A percentile compares a stretch with the other conserved stretches of the same genome.
These are phyloP conservation scores for Butyriboletus loyo DNA, from an alignment of 768 basidiomycete genomes.

Conservation along the genomic window DNA sequence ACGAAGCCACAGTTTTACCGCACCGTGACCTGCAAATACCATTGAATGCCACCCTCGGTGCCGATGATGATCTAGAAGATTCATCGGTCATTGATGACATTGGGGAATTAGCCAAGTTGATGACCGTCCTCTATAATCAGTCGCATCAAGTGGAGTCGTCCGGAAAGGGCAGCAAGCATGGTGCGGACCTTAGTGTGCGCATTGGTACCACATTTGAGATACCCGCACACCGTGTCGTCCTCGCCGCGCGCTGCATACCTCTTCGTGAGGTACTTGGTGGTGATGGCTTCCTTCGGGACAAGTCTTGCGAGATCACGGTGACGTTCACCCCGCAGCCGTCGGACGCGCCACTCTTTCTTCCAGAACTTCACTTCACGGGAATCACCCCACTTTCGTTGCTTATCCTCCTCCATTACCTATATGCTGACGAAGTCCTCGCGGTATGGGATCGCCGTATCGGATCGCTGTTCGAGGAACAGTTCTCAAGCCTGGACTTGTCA, in stretches of 20 bases:
- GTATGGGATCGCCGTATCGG: conserved; percentile 79
- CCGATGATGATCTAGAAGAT: conserved; percentile 41
- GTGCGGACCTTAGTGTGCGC: conserved; percentile 62
- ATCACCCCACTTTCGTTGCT: conserved; percentile 67
- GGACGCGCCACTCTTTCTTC: background rate
- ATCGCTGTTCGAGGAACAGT: conserved; percentile 38
- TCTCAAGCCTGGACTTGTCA: conserved; percentile 40
- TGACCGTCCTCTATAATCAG: conserved; percentile 6
- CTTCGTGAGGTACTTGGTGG: conserved; percentile 45
- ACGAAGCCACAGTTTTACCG: background rate
- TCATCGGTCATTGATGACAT: conserved; percentile 36
- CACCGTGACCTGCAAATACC: background rate
- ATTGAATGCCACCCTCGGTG: conserved; percentile 1
- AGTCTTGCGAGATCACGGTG: conserved; percentile 31
- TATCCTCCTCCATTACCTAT: conserved; percentile 81
- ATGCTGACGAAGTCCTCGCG: conserved; percentile 78
- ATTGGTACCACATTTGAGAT: conserved; percentile 44
- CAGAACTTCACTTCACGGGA: conserved; percentile 40
- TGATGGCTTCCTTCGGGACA: conserved; percentile 25
- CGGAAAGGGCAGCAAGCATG: conserved; percentile 36
- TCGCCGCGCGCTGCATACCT: conserved; percentile 54
- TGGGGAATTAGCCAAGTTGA: conserved; percentile 27
- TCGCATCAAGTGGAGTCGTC: background rate
- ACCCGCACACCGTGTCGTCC: conserved; percentile 64
- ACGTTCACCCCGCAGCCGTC: conserved; percentile 12